Base-by-base conservation (phyloP, 768 basidiomycete genomes). In the Suillus hirtellus region DNA sequence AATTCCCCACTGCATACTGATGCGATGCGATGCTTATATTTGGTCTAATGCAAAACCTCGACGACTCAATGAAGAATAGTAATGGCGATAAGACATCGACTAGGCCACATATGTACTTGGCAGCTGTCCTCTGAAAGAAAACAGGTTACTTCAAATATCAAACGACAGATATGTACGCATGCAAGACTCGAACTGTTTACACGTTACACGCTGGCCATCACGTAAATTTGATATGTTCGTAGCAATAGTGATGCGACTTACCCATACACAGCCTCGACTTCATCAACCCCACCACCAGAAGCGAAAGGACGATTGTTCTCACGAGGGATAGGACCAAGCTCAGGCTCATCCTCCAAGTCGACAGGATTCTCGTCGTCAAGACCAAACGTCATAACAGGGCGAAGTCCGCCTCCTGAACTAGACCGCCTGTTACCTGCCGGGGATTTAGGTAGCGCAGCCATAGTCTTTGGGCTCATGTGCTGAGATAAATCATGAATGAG, bases 401-500 rank as follows among this genome's bases (percentile, higher is more conserved):
- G 86, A 55, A 98, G 83, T 15, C 93, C 88, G 34, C 85, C 84
- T 40, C 93, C 93, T 7, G 93, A 90, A 65, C 92, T 93, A 40
- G 92, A 92, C 31, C 95, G 85, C 31, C 95, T 84, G 55, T 82
- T 81, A 49, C 90, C 89, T 17, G 90, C 90, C 19, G 95, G 95
- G 0, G 94, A 96, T 73, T 95, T 95, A 0, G 95, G 92, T 54
- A 98, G 80, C 10, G 94, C 90, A 14, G 92, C 92, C 87, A 98
- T 91, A 2, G 95, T 96, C 76, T 93, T 92, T 4, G 95, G 94
- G 67, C 96, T 96, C 90, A 98, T 92, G 71, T 96, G 95, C 95
- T 95, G 66, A 21, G 65, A 46, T 35, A 55, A 59, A 24, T 64
- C n/a, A 34, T 44, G 10, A 64, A 60, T 44, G 42, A 44, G 60